These are phyloP conservation scores for Cercophora samala DNA, from an alignment of 495 filamentous ascomycete species.

Conservation along the genomic window DNA sequence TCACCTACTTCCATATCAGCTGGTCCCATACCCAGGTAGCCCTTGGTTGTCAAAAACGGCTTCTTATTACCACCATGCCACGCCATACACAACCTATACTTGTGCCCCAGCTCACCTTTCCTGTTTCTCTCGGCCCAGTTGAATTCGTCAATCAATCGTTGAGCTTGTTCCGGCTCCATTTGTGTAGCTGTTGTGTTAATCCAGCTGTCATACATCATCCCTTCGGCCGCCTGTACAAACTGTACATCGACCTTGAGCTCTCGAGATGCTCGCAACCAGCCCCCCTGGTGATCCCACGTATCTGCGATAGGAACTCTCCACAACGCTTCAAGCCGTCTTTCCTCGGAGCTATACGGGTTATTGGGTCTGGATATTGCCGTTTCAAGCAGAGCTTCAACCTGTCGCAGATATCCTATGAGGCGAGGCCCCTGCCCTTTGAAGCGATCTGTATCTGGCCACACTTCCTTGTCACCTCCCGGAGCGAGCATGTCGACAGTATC, in stretches of 20 bases:
- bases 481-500: slow-evolving; percentile 3
- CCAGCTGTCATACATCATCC: too few relatives aligned
- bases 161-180: too few relatives aligned
- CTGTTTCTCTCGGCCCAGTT: background rate
- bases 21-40: slow-evolving; percentile 22
- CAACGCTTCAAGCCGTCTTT: background rate
- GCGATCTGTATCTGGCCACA: background rate
- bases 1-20: slow-evolving; percentile 8
- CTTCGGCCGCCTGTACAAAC: too few relatives aligned
- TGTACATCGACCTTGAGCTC: too few relatives aligned
- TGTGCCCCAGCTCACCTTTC: background rate
- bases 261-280: too few relatives aligned
- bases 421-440: too few relatives aligned
- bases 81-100: background rate
- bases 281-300: background rate
- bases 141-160: background rate
- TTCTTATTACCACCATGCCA: slow-evolving; percentile 11
- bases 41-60: slow-evolving; percentile 18
- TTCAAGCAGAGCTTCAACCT: too few relatives aligned
- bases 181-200: too few relatives aligned
- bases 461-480: background rate
- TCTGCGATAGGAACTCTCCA: slow-evolving; percentile 17
- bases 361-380: too few relatives aligned
- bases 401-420: too few relatives aligned
- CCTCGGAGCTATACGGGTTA: background rate